phyloP scores from a whole-genome alignment of 495 filamentous ascomycete species.

The Penicillium pancosmium region DNA sequence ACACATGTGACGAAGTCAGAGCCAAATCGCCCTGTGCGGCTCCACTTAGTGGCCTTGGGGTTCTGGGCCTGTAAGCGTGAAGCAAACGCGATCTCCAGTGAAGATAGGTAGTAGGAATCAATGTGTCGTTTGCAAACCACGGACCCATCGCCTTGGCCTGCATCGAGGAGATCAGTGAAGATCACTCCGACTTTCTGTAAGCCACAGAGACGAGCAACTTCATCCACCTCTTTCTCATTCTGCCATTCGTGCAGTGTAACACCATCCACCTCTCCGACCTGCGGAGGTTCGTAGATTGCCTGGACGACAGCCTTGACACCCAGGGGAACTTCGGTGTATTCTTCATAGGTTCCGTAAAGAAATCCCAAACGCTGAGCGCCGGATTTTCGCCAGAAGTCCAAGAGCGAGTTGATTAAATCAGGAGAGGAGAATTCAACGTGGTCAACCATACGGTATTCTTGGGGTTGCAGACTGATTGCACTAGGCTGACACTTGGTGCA shows the following conservation, averaged over 20 bases:
- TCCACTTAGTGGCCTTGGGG: conserved; percentile 95
- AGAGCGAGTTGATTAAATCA: conserved; percentile 78
- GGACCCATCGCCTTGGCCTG: conserved; percentile 74
- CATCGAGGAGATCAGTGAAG: conserved; percentile 89
- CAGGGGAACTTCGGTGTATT: conserved; percentile 90
- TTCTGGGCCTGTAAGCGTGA: conserved; percentile 83
- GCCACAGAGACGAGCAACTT: conserved; percentile 81
- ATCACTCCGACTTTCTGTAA: conserved; percentile 91
- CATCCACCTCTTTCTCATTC: conserved; percentile 79
- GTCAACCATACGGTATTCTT: conserved; percentile 96
- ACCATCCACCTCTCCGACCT: conserved; percentile 88
- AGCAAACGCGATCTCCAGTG: conserved; percentile 88
- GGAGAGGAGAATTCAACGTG: conserved; percentile 94
- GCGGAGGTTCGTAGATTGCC: conserved; percentile 96
- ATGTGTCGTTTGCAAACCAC: conserved; percentile 96
- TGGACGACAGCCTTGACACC: conserved; percentile 97
- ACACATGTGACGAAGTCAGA: conserved; percentile 98
- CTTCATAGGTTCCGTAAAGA: conserved; percentile 86
- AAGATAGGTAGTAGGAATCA: conserved; percentile 92
- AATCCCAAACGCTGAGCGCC: conserved; percentile 82
- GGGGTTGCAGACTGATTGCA: conserved; percentile 92
- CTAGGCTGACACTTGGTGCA: conserved; percentile 99
- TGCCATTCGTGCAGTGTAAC: conserved; percentile 86
- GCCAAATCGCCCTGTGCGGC: conserved; percentile 89
- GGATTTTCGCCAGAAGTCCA: conserved; percentile 88